Percentiles rank a stretch among this genome's conserved stretches.
These are phyloP conservation scores for Neonectria neomacrospora DNA, from an alignment of 2,329 filamentous ascomycete genomes.

Conservation along the genomic window DNA sequence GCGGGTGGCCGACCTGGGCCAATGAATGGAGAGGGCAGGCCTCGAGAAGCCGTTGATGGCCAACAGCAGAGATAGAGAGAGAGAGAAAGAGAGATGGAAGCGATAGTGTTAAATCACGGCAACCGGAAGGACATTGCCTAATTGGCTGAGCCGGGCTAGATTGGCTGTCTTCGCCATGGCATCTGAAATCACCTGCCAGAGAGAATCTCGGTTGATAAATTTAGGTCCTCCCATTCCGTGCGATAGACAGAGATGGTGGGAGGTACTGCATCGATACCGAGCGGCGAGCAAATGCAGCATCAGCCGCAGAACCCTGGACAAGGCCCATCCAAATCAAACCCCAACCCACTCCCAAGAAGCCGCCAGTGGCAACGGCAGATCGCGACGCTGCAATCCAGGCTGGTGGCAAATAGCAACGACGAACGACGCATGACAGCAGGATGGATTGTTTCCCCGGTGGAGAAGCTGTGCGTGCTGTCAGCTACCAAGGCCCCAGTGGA, in stretches of 20 bases:
- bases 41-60: conserved; percentile 5
- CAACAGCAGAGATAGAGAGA: neutral
- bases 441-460: conserved; percentile 9
- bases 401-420: neutral
- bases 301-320: neutral
- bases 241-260: neutral
- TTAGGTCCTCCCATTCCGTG: neutral
- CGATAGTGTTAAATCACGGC: neutral
- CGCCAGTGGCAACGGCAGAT: neutral
- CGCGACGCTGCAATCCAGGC: neutral
- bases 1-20: conserved; percentile 26
- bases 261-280: neutral
- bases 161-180: neutral
- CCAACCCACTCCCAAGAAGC: neutral
- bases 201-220: neutral
- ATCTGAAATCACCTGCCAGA: neutral
- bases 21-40: conserved; percentile 34
- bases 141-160: neutral
- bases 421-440: conserved; percentile 12
- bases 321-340: neutral
- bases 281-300: neutral
- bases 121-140: conserved; percentile 8
- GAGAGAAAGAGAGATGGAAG: neutral
- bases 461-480: conserved; percentile 26
- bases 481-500: neutral